phyloP scores from a whole-genome alignment of 768 basidiomycete species.

The Dioszegia hungarica region DNA sequence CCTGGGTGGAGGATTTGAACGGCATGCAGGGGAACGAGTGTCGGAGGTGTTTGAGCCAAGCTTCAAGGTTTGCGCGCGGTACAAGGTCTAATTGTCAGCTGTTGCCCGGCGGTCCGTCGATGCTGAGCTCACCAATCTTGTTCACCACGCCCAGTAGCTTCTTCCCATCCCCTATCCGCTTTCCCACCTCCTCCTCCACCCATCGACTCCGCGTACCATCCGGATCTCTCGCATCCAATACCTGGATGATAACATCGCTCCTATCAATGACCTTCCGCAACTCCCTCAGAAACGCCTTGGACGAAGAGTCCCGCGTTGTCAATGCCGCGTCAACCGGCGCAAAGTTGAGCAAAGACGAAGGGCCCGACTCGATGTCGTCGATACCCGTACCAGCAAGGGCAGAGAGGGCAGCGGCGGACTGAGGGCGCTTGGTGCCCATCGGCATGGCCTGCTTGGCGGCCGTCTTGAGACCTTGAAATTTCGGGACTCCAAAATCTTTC shows the following conservation, averaged over 20 bases:
- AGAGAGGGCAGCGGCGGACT: slow-evolving; percentile 4
- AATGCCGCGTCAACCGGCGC: slow-evolving; percentile 44
- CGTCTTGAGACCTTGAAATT: slow-evolving; percentile 68
- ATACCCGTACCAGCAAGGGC: slow-evolving; percentile 26
- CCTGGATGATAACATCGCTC: slow-evolving; percentile 77
- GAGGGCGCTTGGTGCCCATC: slow-evolving; percentile 26
- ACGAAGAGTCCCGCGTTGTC: slow-evolving; percentile 47
- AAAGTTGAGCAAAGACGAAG: slow-evolving; percentile 3
- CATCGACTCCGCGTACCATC: slow-evolving; percentile 85
- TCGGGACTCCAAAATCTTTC: slow-evolving; percentile 84
- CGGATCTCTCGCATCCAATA: slow-evolving; percentile 88
- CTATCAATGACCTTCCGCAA: slow-evolving; percentile 90
- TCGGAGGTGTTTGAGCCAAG: slow-evolving; percentile 86
- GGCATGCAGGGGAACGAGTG: slow-evolving; percentile 89
- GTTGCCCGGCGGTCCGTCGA: too few relatives aligned
- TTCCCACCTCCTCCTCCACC: slow-evolving; percentile 87
- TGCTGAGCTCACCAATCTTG: slow-evolving; percentile 72
- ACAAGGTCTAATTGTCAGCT: slow-evolving; percentile 66
- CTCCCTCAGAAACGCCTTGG: slow-evolving; percentile 62
- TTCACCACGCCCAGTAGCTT: slow-evolving; percentile 90
- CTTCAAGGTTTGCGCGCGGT: slow-evolving; percentile 76
- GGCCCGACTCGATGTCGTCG: slow-evolving; percentile 8
- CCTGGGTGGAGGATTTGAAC: slow-evolving; percentile 74
- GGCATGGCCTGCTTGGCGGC: slow-evolving; percentile 38
- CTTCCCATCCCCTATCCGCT: slow-evolving; percentile 82